A percentile compares a stretch with the other conserved stretches of the same genome.
These are phyloP conservation scores for Jacaranda copaia DNA, from an alignment of 257 asterid species.

Conservation along the genomic window DNA sequence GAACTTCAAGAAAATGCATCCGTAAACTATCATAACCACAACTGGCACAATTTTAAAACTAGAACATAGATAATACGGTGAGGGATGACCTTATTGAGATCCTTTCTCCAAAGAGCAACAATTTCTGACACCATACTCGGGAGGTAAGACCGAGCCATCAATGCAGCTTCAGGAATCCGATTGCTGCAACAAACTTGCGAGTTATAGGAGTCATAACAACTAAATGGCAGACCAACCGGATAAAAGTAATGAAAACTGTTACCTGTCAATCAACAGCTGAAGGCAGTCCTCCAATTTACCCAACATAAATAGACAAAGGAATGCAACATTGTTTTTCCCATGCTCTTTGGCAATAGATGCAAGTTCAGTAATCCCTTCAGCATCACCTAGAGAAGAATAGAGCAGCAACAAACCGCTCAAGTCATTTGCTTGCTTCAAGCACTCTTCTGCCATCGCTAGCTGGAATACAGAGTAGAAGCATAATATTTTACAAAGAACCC, in stretches of 20 bases:
- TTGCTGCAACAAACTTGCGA: conserved; percentile 61
- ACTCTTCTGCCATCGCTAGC: conserved; percentile 94
- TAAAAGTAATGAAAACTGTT: conserved; percentile 25
- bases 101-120: conserved; percentile 92
- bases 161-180: conserved; percentile 99
- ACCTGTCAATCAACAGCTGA: conserved; percentile 96
- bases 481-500: conserved; percentile 15
- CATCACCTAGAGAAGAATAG: conserved; percentile 91
- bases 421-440: conserved; percentile 95
- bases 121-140: conserved; percentile 98
- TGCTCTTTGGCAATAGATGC: conserved; percentile 85
- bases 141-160: conserved; percentile 99
- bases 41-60: conserved; percentile 17
- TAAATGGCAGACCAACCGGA: conserved; percentile 27
- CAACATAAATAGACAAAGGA: conserved; percentile 90
- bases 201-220: conserved; percentile 30
- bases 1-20: conserved; percentile 31
- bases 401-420: conserved; percentile 92
- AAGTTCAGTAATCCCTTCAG: conserved; percentile 86
- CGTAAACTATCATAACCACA: conserved; percentile 5
- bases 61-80: conserved; percentile 1
- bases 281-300: conserved; percentile 96
- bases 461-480: conserved; percentile 52
- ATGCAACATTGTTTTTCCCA: conserved; percentile 96
- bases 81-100: conserved; percentile 79